Conservation (phyloP, 2,329 filamentous ascomycete species). For the Phyllosticta capitalensis region DNA sequence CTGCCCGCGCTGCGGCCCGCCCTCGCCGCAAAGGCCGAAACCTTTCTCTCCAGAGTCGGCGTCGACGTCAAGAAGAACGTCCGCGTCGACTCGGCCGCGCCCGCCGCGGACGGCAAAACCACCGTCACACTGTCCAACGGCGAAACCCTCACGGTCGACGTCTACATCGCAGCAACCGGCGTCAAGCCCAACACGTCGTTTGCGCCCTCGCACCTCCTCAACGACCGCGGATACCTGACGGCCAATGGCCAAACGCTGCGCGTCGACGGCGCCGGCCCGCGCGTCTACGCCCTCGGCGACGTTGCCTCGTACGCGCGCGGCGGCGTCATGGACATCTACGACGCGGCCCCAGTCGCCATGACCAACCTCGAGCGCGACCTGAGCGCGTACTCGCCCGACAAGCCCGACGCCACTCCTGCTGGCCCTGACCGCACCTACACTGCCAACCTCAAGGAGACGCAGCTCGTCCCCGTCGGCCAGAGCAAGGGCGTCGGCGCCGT, state of each 20-base stretch:
- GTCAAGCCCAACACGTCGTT: slow-evolving; percentile 20
- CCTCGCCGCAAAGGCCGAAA: slow-evolving; percentile 19
- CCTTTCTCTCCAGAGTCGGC: slow-evolving; percentile 19
- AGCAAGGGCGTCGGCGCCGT: slow-evolving; percentile 18
- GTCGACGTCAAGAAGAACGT: slow-evolving; percentile 17
- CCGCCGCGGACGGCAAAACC: slow-evolving; percentile 26
- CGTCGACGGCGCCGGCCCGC: slow-evolving; percentile 8
- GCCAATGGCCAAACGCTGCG: slow-evolving; percentile 22
- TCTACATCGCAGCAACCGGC: slow-evolving; percentile 26
- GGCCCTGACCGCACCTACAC: slow-evolving; percentile 16
- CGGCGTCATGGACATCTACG: slow-evolving; percentile 23
- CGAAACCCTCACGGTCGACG: slow-evolving; percentile 29
- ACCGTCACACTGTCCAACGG: slow-evolving; percentile 30
- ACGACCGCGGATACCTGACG: slow-evolving; percentile 19
- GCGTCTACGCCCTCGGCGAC: slow-evolving; percentile 28
- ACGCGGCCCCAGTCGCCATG: slow-evolving; percentile 29
- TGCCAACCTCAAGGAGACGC: slow-evolving; percentile 17
- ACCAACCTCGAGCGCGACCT: slow-evolving; percentile 41
- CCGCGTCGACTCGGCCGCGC: slow-evolving; percentile 10
- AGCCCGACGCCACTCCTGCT: slow-evolving; percentile 3
- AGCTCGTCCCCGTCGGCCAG: slow-evolving; percentile 19
- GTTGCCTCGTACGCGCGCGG: slow-evolving; percentile 22
- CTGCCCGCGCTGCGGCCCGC: slow-evolving; percentile 18
- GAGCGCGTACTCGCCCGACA: slow-evolving; percentile 18
- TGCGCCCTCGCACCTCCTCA: slow-evolving; percentile 18